These are phyloP conservation scores for Trametes cinnabarina DNA, from an alignment of 768 basidiomycete species.

Conservation along the genomic window DNA sequence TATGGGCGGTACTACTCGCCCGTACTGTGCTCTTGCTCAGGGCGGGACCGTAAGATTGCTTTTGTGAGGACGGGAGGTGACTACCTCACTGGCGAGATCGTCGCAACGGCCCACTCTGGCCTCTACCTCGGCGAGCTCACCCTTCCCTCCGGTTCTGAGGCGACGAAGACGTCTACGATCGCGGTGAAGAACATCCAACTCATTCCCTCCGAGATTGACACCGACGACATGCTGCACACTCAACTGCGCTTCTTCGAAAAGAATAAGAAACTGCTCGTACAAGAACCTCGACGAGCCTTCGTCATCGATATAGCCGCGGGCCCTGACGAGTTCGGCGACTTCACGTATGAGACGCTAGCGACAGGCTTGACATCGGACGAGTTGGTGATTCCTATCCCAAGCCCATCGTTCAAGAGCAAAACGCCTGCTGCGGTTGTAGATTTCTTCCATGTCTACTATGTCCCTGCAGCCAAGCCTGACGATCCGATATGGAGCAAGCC, in stretches of 20 bases:
- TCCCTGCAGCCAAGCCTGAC: conserved; percentile 40
- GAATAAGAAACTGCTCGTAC: conserved; percentile 55
- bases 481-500: conserved; percentile 67
- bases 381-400: conserved; percentile 43
- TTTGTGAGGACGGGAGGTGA: conserved; percentile 65
- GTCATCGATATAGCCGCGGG: conserved; percentile 49
- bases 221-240: conserved; percentile 39
- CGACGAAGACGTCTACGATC: conserved; percentile 31
- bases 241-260: conserved; percentile 56
- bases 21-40: conserved; percentile 46
- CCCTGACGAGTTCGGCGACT: conserved; percentile 46
- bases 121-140: conserved; percentile 63
- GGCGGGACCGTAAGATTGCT: conserved; percentile 47
- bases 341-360: conserved; percentile 47
- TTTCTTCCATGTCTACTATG: conserved; percentile 64
- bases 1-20: conserved; percentile 66
- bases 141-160: conserved; percentile 38
- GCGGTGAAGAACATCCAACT: conserved; percentile 47
- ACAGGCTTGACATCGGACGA: conserved; percentile 58
- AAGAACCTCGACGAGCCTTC: conserved; percentile 50
- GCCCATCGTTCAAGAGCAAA: conserved; percentile 1
- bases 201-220: conserved; percentile 50
- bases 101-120: conserved; percentile 62
- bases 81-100: conserved; percentile 56
- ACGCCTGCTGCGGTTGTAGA: conserved; percentile 62